Evolutionary conservation across 2,329 filamentous ascomycete species (phyloP), one percentile per base, ranked within the genome.

Genomic region (Curvularia verruculosa): DNA sequence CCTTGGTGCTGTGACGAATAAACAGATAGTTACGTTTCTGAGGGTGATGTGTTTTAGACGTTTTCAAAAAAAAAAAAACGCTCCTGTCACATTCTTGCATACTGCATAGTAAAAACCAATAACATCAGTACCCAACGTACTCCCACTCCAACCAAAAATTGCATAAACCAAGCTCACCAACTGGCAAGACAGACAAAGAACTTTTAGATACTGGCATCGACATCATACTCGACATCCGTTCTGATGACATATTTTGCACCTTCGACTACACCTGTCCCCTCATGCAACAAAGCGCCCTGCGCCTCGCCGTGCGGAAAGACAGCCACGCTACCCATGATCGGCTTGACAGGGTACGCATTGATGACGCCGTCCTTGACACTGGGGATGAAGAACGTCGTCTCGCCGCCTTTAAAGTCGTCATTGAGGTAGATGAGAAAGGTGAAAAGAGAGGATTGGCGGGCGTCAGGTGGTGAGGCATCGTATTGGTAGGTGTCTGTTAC

Each of bases 271-370:
- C 88, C 88, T 0, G 88, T 90, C 0, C 88, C 88, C 68, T 90
- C 88, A 64, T 91, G 88, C 56, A 91, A 66, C 52, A 90, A 71
- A 5, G 86, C 87, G 0, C 86, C 87, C 39, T 83, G 83, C 0
- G 85, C 82, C 63, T 90, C 88, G 0, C 88, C 88, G 54, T 91
- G 88, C 0, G 88, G 87, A 60, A 91, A 90, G 3, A 91, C 79
- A 0, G 87, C 87, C 0, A 89, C 85, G 44, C 82, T 83, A 4
- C 88, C 88, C 83, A 89, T 88, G 9, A 89, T 83, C 0, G 88
- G 88, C 53, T 84, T 83, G 0, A 91, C 83, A 0, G 87, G 85
- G 63, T 90, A 89, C 0, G 88, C 88, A 63, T 90, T 89, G 62
- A 91, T 81, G 0, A 81, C 82, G 0, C 88, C 88, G 60, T 91